These are phyloP conservation scores for Chalara sp. DNA, from an alignment of 2,329 filamentous ascomycete species.

Conservation along the genomic window DNA sequence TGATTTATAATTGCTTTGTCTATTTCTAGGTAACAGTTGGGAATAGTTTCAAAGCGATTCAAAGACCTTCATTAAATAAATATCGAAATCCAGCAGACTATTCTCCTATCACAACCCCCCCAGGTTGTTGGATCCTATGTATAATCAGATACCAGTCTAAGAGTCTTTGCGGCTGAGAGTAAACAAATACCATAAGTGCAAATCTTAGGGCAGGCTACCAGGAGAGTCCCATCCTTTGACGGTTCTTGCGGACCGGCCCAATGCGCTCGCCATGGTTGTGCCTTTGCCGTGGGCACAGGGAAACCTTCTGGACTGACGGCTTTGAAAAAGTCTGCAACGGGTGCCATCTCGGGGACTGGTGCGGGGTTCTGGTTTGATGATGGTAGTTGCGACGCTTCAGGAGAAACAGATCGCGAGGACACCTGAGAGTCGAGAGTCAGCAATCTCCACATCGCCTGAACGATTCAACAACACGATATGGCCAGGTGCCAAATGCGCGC, in stretches of 20 bases:
- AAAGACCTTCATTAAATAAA: no score
- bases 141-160: background rate
- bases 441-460: no score
- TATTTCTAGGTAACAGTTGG: no score
- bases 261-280: slow-evolving; percentile 7
- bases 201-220: slow-evolving; percentile 10
- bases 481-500: no score
- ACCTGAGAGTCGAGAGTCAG: background rate
- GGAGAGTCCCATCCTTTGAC: slow-evolving; percentile 8
- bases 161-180: background rate
- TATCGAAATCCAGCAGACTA: no score
- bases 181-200: slow-evolving; percentile 7
- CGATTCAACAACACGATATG: no score
- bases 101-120: slow-evolving; percentile 5
- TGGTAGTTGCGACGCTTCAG: background rate
- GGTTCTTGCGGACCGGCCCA: slow-evolving; percentile 3
- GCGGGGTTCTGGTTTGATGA: background rate
- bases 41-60: no score
- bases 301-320: slow-evolving; percentile 4
- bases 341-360: background rate
- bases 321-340: slow-evolving; percentile 5
- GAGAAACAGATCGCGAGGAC: slow-evolving; percentile 2
- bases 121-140: slow-evolving; percentile 6
- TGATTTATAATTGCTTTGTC: no score
- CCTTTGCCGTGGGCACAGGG: slow-evolving; percentile 2